Conservation (phyloP, 2,329 filamentous ascomycete genomes). For the Ophidiomyces ophidiicola region DNA sequence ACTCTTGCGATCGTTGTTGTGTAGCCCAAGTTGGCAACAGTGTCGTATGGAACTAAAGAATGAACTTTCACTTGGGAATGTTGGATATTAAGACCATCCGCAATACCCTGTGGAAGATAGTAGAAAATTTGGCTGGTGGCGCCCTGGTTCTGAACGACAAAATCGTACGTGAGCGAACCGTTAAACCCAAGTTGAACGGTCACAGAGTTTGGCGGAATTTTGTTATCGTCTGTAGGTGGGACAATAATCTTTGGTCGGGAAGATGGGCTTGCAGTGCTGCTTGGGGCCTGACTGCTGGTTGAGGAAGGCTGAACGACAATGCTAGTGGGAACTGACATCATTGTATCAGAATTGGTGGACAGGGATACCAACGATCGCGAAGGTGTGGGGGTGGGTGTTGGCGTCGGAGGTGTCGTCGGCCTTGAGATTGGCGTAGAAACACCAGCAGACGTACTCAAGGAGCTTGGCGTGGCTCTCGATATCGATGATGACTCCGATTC, state of each 20-base stretch:
- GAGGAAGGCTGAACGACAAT: constrained; percentile 19
- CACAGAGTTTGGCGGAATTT: constrained; percentile 51
- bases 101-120: constrained; percentile 59
- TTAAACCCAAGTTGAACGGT: constrained; percentile 77
- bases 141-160: constrained; percentile 58
- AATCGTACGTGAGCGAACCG: constrained; percentile 68
- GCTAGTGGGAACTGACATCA: constrained; percentile 14
- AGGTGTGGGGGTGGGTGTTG: constrained; percentile 9
- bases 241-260: constrained; percentile 65
- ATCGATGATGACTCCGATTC: neutral
- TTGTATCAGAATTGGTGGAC: constrained; percentile 15
- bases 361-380: neutral
- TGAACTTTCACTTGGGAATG: constrained; percentile 50
- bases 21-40: constrained; percentile 54
- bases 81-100: constrained; percentile 39
- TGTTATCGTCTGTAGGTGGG: constrained; percentile 48
- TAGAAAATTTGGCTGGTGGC: constrained; percentile 77
- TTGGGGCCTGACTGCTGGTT: constrained; percentile 26
- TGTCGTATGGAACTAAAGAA: constrained; percentile 65
- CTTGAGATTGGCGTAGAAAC: neutral
- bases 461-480: neutral
- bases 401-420: constrained; percentile 7
- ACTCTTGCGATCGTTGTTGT: constrained; percentile 69
- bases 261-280: constrained; percentile 28
- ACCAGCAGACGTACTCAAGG: neutral